Evolutionary conservation across 768 basidiomycete species (phyloP).

Genomic region (Termitomyces sp.): DNA sequence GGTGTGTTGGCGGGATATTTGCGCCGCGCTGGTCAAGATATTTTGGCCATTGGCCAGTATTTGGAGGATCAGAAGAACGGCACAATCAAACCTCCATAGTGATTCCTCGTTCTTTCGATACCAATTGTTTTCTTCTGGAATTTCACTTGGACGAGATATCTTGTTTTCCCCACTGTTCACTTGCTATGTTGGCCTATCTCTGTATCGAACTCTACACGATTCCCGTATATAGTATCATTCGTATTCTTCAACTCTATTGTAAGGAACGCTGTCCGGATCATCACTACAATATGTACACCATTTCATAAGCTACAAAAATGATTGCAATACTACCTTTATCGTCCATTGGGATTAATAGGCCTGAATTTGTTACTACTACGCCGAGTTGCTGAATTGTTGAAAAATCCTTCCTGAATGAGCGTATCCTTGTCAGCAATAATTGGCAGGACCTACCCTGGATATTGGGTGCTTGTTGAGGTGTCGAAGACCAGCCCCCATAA

Average conservation of each 20-base stretch:
- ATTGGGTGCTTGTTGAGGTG: conserved; percentile 20
- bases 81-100: conserved; percentile 30
- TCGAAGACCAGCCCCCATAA: conserved; percentile 35
- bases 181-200: neutral
- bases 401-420: conserved; percentile 1
- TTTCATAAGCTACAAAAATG: neutral
- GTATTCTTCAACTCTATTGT: neutral
- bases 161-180: conserved; percentile 1
- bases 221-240: conserved; percentile 1
- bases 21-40: conserved; percentile 72
- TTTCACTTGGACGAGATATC: neutral
- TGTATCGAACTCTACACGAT: conserved; percentile 6
- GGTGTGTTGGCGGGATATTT: conserved; percentile 68
- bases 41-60: conserved; percentile 83
- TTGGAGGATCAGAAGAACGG: conserved; percentile 83
- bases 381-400: conserved; percentile 7
- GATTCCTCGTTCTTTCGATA: conserved; percentile 20
- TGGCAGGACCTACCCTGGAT: conserved; percentile 10
- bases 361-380: conserved; percentile 17
- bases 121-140: neutral
- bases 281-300: conserved; percentile 9
- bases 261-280: neutral
- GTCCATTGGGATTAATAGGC: conserved; percentile 11
- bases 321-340: conserved; percentile 4
- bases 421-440: neutral